phyloP scores from a whole-genome alignment of 2,329 filamentous ascomycete genomes.

The Pestalotiopsis sp. region DNA sequence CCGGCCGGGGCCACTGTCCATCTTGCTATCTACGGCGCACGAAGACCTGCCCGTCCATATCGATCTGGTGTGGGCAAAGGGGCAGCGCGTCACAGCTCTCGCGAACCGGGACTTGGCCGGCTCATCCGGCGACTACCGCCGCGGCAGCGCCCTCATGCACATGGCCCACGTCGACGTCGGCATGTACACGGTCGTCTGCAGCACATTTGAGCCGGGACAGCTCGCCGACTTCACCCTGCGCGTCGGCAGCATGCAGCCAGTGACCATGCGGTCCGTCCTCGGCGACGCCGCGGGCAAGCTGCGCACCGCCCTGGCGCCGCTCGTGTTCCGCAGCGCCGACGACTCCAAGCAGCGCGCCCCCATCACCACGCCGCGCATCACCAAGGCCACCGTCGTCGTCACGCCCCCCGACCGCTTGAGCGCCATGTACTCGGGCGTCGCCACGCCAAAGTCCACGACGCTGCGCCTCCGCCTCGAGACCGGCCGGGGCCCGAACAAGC shows the following conservation, averaged over 20 bases:
- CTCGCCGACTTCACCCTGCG: constrained; percentile 74
- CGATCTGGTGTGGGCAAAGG: constrained; percentile 78
- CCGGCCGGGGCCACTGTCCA: constrained; percentile 62
- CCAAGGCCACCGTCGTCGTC: constrained; percentile 60
- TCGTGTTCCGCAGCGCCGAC: constrained; percentile 44
- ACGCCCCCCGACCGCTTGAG: constrained; percentile 12
- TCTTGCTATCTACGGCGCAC: constrained; percentile 72
- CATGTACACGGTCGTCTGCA: constrained; percentile 85
- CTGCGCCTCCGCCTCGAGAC: constrained; percentile 74
- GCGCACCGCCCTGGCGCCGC: constrained; percentile 58
- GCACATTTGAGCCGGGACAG: constrained; percentile 84
- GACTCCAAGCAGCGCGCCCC: constrained; percentile 39
- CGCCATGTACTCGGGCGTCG: constrained; percentile 22
- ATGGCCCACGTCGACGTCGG: constrained; percentile 65
- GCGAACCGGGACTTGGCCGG: constrained; percentile 76
- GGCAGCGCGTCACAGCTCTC: constrained; percentile 71
- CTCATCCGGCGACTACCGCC: constrained; percentile 87
- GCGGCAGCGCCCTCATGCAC: constrained; percentile 74
- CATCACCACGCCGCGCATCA: constrained; percentile 52
- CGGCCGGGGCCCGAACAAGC: constrained; percentile 59
- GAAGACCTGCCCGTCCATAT: constrained; percentile 78
- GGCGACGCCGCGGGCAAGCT: constrained; percentile 77
- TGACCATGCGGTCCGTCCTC: constrained; percentile 62
- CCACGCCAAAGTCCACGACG: constrained; percentile 36
- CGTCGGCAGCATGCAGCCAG: constrained; percentile 65